These are phyloP conservation scores for Quercus engelmannii DNA, from an alignment of 306 rosid genomes.

Conservation along the genomic window DNA sequence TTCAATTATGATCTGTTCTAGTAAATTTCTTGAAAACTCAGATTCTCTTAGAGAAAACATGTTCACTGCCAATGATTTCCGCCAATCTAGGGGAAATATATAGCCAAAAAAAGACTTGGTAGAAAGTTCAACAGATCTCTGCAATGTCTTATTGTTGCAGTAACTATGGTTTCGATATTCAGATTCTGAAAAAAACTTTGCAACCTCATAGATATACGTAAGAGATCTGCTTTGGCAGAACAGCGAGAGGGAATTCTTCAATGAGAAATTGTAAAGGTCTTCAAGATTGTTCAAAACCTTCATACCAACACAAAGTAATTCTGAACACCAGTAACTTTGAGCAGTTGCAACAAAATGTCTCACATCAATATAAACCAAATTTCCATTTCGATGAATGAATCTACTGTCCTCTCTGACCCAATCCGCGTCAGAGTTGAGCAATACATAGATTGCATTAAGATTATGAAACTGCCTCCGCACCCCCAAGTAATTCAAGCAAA, in stretches of 20 bases:
- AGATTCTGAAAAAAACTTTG: conserved; percentile 39
- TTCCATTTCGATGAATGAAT: conserved; percentile 31
- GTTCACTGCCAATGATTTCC: conserved; percentile 24
- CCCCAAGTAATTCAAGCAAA: conserved; percentile 60
- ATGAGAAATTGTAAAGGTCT: conserved; percentile 24
- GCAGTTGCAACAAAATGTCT: conserved; percentile 36
- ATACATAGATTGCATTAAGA: conserved; percentile 23
- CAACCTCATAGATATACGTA: conserved; percentile 41
- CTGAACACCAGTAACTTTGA: conserved; percentile 50
- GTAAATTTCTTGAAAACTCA: conserved; percentile 22
- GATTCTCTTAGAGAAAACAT: conserved; percentile 43
- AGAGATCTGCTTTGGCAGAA: conserved; percentile 34
- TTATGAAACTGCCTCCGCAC: conserved; percentile 29
- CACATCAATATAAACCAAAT: conserved; percentile 36
- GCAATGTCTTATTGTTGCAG: conserved; percentile 8
- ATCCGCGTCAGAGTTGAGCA: conserved; percentile 54
- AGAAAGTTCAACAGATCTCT: conserved; percentile 18
- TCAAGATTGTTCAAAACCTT: conserved; percentile 45
- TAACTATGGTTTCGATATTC: conserved; percentile 12
- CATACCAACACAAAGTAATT: conserved; percentile 47
- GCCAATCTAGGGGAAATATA: conserved; percentile 45
- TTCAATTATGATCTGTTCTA: conserved; percentile 25
- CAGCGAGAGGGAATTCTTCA: conserved; percentile 1
- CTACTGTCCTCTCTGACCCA: conserved; percentile 46
- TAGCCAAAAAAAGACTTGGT: conserved; percentile 7